phyloP scores from a whole-genome alignment of 306 rosid genomes.

The Vachellia pachyceras region DNA sequence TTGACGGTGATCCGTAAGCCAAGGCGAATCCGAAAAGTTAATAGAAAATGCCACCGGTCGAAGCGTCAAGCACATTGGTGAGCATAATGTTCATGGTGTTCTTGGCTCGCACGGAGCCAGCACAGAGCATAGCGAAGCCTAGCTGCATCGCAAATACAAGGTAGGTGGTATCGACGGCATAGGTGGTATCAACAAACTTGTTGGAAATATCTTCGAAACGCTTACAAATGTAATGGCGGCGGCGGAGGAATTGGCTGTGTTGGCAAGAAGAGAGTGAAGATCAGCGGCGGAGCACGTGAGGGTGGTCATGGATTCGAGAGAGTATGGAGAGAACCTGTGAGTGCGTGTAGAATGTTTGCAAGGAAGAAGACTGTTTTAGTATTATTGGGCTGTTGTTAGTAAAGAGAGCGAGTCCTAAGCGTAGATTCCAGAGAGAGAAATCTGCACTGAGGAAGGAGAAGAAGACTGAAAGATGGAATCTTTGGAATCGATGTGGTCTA shows the following conservation, averaged over 20 bases:
- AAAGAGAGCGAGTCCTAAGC: not conserved
- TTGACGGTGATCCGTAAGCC: conserved; percentile 51
- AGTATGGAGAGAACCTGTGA: not conserved
- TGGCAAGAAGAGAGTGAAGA: conserved; percentile 41
- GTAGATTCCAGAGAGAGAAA: not conserved
- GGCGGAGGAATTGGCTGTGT: conserved; percentile 21
- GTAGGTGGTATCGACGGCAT: conserved; percentile 53
- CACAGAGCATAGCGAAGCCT: conserved; percentile 68
- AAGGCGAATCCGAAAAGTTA: conserved; percentile 56
- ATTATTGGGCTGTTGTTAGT: not conserved
- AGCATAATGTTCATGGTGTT: conserved; percentile 69
- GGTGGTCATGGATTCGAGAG: conserved; percentile 23
- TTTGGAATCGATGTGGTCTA: too few relatives aligned
- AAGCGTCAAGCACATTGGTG: conserved; percentile 63
- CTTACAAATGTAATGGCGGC: conserved; percentile 54
- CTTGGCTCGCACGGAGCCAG: conserved; percentile 59
- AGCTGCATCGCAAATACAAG: conserved; percentile 64
- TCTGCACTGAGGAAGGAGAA: too few relatives aligned
- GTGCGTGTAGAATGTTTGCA: not conserved
- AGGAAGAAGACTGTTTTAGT: not conserved
- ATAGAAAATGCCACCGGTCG: conserved; percentile 51
- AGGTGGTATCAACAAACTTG: conserved; percentile 45
- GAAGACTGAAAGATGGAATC: too few relatives aligned
- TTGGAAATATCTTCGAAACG: conserved; percentile 45
- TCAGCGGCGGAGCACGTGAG: conserved; percentile 48